phyloP scores from a whole-genome alignment of 345 rosid species.

The Eutrema heterophyllum region DNA sequence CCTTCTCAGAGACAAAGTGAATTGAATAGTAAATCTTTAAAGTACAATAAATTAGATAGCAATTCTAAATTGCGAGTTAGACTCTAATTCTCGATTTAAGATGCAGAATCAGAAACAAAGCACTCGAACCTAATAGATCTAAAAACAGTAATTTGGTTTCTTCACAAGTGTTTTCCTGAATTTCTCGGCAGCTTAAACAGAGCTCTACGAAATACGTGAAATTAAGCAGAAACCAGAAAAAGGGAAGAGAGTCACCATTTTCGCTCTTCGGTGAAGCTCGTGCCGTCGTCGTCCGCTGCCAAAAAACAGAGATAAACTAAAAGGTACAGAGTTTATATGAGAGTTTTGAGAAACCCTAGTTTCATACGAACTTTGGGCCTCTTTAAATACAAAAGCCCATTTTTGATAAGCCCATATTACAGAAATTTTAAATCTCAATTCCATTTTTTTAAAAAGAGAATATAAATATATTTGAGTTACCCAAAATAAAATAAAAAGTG shows the following conservation, averaged over 20 bases:
- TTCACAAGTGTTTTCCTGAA: neutral
- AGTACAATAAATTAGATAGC: neutral
- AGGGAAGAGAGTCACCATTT: constrained; percentile 20
- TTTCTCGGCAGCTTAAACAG: neutral
- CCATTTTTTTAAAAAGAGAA: neutral
- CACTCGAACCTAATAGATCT: neutral
- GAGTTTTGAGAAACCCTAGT: constrained; percentile 12
- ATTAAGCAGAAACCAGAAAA: neutral
- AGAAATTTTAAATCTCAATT: neutral
- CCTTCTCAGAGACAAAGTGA: neutral
- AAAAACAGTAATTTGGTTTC: neutral
- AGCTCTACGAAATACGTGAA: neutral
- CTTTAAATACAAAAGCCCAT: neutral
- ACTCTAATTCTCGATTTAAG: neutral
- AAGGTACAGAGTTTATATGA: constrained; percentile 8
- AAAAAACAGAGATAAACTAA: neutral
- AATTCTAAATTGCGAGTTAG: neutral
- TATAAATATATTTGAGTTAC: neutral
- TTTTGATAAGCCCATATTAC: neutral
- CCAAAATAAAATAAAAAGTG: neutral
- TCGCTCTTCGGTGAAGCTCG: constrained; percentile 22
- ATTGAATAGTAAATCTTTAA: neutral
- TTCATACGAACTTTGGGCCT: neutral
- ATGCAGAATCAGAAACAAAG: neutral
- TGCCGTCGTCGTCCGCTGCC: constrained; percentile 17